Percentiles rank a stretch among this genome's conserved stretches.
These are phyloP conservation scores for Monosporascus sp. DNA, from an alignment of 2,329 filamentous ascomycete species.

Conservation along the genomic window DNA sequence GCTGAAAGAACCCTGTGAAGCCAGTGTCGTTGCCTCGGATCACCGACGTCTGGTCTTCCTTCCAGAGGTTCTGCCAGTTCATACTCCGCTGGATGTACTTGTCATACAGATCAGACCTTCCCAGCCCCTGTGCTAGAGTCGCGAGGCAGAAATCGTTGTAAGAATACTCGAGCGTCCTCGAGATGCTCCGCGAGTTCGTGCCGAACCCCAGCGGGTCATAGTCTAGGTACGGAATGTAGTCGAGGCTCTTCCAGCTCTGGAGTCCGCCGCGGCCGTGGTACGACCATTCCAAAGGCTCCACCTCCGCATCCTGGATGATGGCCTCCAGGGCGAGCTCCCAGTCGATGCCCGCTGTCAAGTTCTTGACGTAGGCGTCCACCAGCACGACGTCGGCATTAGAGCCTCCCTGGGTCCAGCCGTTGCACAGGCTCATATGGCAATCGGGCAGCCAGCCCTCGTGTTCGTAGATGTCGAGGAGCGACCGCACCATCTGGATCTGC, in stretches of 20 bases:
- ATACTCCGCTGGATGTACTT: constrained; percentile 48
- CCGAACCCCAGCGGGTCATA: constrained; percentile 54
- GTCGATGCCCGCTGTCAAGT: constrained; percentile 47
- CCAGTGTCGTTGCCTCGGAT: constrained; percentile 31
- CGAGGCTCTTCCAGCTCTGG: constrained; percentile 56
- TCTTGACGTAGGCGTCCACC: constrained; percentile 58
- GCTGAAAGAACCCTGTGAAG: constrained; percentile 36
- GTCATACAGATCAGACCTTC: constrained; percentile 33
- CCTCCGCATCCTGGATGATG: constrained; percentile 58
- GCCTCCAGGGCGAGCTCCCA: constrained; percentile 61
- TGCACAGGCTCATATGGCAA: constrained; percentile 62
- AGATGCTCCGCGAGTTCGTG: constrained; percentile 60
- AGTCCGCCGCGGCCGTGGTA: constrained; percentile 62
- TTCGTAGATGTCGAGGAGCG: constrained; percentile 59
- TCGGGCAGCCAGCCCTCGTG: constrained; percentile 63
- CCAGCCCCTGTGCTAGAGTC: constrained; percentile 34
- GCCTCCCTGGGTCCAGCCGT: constrained; percentile 63
- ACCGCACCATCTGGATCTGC: constrained; percentile 57
- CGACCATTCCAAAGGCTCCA: constrained; percentile 57
- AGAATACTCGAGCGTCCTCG: constrained; percentile 61
- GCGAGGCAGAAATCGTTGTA: constrained; percentile 59
- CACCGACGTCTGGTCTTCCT: constrained; percentile 44
- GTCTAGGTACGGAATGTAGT: constrained; percentile 61
- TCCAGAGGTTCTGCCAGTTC: constrained; percentile 61
- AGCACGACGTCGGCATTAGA: constrained; percentile 62